Base-by-base conservation (phyloP, 768 basidiomycete species). In the Rhizopogon rudus region DNA sequence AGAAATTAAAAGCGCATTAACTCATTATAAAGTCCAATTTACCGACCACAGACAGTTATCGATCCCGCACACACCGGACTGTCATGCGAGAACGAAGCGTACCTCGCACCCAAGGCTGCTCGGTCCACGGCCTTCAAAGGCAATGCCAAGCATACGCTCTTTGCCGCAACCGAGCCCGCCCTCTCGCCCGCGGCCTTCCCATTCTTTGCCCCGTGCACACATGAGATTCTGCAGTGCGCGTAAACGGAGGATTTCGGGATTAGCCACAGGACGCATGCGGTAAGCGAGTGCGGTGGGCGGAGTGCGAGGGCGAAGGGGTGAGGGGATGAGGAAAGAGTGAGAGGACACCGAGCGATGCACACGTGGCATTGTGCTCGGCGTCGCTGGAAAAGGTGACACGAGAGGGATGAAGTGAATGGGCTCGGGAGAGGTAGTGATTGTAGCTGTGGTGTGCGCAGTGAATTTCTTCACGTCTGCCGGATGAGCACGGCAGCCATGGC, bases 191-290 rank as follows among this genome's bases (percentile, higher is more conserved):
- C 73, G 70, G 3, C 78, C 79, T 59, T 79, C 79, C 77, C 78
- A 80, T 56, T 67, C 62, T 59, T 72, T 65, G n/a, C 72, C 78
- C 3, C 71, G 69, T 57, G 70, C 70, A 61, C 63, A 73, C 64
- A 80, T 73, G 8, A 79, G 65, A 61, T 85, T 86, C 61, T 81
- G 78, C 62, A 85, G 67, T n/a, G 86, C 87, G 64, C 75, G 76
- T 41, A 87, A 63, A 3, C 84, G 73, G 50, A 87, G 71, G 57
- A 79, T 74, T 43, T 80, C 73, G 6, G 84, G 84, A 60, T 88
- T 88, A 52, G 79, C 71, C 5, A 87, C 75, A 3, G 79, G 80
- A 7, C 87, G 75, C 60, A 81, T 71, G 29, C 86, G 77, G 60
- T 77, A 75, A 5, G 67, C 64, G 50, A 75, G 67, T 9, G 59